Base-by-base conservation (phyloP, 2,329 filamentous ascomycete genomes). In the Emmonsiellopsis sp. region DNA sequence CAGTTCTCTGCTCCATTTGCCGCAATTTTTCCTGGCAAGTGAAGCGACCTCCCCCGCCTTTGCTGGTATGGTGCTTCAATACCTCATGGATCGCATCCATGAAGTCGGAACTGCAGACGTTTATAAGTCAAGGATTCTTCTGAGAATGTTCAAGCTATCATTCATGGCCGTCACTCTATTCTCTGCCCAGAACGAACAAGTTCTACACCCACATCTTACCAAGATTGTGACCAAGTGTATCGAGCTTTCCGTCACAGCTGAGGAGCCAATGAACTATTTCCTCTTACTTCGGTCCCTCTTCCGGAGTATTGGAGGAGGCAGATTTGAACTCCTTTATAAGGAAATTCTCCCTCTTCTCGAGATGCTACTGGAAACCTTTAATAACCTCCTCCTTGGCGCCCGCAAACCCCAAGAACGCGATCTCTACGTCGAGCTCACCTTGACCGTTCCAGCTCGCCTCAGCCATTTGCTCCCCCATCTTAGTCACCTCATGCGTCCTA, bases 121-220 rank as follows among this genome's bases (percentile, higher is more conserved):
- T 51, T 90, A 89, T 66, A 95, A 92, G 70, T 92, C 93, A 0
- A 92, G 90, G 5, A 95, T 98, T 47, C 74, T 99, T 35, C 75
- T 99, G 50, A 82, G 94, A 53, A 82, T 99, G 50, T 99, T 97
- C 75, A 99, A 99, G 72, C 74, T 99, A 50, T 95, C 92, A 0
- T 98, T 98, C 70, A 98, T 99, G 93, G 94, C 94, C 0, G 93
- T 99, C 40, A 98, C 93, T 0, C 77, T 99, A 1, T 99, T 98
- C 69, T 90, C 90, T 0, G 79, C 82, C 7, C 91, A 96, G 65
- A 99, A 99, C 63, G 93, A 99, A 71, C 87, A 93, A 66, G 90
- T 99, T 2, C 77, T 99, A 11, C 77, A 97, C 51, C 94, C 94
- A 0, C 93, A 98, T 68, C 92, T 98, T 50, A 91, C 94, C 52